Conservation (phyloP, 495 filamentous ascomycete species). For the Filosporella fistucella region DNA sequence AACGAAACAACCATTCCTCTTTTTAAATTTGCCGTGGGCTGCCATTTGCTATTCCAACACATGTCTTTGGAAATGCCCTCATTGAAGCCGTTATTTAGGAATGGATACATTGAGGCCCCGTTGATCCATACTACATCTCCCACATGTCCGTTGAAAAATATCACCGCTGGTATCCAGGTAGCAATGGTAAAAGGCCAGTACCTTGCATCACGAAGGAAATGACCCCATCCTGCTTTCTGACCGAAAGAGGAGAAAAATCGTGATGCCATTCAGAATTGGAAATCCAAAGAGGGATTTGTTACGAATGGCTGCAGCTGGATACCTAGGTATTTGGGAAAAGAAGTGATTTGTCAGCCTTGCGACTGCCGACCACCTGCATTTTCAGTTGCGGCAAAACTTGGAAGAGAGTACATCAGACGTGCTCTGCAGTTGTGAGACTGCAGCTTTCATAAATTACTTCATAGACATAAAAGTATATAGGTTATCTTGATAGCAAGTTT, state of each 20-base stretch:
- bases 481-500: no score
- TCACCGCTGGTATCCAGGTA: slow-evolving; percentile 57
- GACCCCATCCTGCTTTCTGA: neutral
- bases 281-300: neutral
- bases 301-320: neutral
- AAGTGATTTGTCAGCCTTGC: no score
- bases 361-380: no score
- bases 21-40: slow-evolving; percentile 36
- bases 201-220: slow-evolving; percentile 32
- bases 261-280: neutral
- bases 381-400: no score
- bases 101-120: slow-evolving; percentile 75
- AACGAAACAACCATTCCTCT: slow-evolving; percentile 53
- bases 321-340: no score
- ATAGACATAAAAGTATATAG: no score
- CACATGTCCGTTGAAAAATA: slow-evolving; percentile 61
- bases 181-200: slow-evolving; percentile 46
- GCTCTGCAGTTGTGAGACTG: no score
- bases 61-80: slow-evolving; percentile 49
- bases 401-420: no score
- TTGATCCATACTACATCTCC: slow-evolving; percentile 57
- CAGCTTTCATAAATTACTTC: no score
- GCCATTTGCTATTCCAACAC: slow-evolving; percentile 45
- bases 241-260: slow-evolving; percentile 16
- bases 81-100: slow-evolving; percentile 61